phyloP scores from a whole-genome alignment of 192 early-diverging fungal species.

The Gigaspora rosea region DNA sequence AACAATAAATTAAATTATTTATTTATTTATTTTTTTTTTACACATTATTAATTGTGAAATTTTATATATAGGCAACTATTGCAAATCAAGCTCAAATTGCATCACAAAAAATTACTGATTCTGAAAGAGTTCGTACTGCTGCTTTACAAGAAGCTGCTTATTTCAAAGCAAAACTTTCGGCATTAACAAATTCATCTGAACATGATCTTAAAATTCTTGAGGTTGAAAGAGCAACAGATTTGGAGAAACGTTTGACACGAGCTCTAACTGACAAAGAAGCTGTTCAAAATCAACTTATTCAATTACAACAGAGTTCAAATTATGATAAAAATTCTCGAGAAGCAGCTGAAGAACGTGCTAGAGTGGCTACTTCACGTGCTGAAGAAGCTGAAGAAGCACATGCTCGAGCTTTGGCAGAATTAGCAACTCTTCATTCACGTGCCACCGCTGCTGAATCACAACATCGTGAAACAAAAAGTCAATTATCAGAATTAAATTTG shows the following conservation, averaged over 20 bases:
- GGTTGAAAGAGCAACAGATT: conserved; percentile 41
- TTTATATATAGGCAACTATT: conserved; percentile 34
- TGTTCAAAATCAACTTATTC: conserved; percentile 39
- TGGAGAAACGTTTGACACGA: conserved; percentile 46
- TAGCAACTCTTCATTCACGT: conserved; percentile 45
- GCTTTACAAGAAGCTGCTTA: conserved; percentile 60
- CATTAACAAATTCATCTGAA: conserved; percentile 44
- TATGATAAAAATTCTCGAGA: conserved; percentile 48
- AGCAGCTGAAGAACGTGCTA: conserved; percentile 50
- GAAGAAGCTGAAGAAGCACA: conserved; percentile 57
- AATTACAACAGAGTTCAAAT: conserved; percentile 49
- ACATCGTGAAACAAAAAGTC: conserved; percentile 40
- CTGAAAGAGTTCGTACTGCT: conserved; percentile 50
- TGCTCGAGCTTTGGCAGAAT: conserved; percentile 45
- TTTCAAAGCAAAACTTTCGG: conserved; percentile 52
- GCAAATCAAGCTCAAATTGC: conserved; percentile 49
- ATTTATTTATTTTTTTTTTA: not conserved
- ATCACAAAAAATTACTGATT: conserved; percentile 48
- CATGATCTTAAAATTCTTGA: conserved; percentile 44
- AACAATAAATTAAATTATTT: not conserved
- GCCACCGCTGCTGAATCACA: conserved; percentile 46
- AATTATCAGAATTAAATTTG: conserved; percentile 37
- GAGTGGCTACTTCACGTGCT: conserved; percentile 45
- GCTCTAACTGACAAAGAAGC: conserved; percentile 46
- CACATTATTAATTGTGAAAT: not conserved